Base-by-base conservation (phyloP, 768 basidiomycete genomes). In the Podaxis pistillaris region DNA sequence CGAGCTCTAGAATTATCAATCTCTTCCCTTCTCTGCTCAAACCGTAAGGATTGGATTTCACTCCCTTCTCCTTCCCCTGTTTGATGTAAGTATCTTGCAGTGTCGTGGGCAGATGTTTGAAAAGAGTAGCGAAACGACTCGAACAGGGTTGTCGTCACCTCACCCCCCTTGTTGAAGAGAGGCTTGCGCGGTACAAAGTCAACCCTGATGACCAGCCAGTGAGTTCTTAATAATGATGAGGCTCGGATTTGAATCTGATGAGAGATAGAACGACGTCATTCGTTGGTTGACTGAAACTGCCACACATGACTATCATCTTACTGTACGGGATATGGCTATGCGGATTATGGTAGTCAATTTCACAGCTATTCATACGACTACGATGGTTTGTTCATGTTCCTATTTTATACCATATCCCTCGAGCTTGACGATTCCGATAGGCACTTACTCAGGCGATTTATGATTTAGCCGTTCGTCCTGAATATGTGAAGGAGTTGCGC, bases 361-460 rank as follows among this genome's bases (percentile, higher is more conserved):
- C 47, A 77, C 75, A 0, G 71, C 78, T 3, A 77, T 74, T 28
- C 81, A 83, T 62, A 82, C 81, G 0, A 71, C 76, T 1, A 72
- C 80, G 2, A 72, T 73, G 62, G 80, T 80, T 57, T 40, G 64
- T 58, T n/a, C 6, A 33, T 46, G 15, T 44, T 51, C 11, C 33
- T 19, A 38, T 40, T 22, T 4, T 11, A 41, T 1, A 24, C n/a
- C n/a, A 1, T 17, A n/a, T 6, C 24, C 24, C 5, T n/a, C 33
- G 28, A 49, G 9, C 17, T 5, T 4, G 26, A 30, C 44, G n/a
- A 30, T 9, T 26, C 30, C 37, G 15, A 24, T 36, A 81, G 79
- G 73, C 71, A 6, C 72, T 80, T 15, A 76, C 74, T 0, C 70
- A 74, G 13, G 70, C 72, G 0, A 62, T 81, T 6, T 76, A 71